Percentiles rank a stretch among this genome's conserved stretches.
These are phyloP conservation scores for Fraxinus floribunda DNA, from an alignment of 305 asterid genomes.

Conservation along the genomic window DNA sequence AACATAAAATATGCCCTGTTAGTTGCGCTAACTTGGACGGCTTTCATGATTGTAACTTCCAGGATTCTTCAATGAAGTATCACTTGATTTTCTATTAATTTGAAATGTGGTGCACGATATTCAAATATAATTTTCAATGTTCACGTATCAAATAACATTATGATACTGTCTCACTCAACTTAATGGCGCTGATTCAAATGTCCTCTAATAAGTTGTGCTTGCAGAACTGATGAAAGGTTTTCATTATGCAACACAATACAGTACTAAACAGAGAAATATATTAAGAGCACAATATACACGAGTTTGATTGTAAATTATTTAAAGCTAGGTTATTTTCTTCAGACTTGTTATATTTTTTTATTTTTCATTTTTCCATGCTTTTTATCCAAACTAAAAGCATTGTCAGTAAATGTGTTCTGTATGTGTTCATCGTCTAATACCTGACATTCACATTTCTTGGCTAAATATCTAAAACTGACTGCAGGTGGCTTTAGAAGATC, in stretches of 20 bases:
- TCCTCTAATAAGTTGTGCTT: not conserved
- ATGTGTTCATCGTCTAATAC: not conserved
- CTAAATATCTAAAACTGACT: conserved; percentile 18
- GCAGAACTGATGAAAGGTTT: not conserved
- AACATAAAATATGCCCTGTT: not conserved
- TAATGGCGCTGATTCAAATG: not conserved
- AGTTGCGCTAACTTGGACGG: not conserved
- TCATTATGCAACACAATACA: not conserved
- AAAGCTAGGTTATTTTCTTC: not conserved
- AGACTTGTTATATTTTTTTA: not conserved
- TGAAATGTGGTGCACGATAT: not conserved
- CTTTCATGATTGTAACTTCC: not conserved
- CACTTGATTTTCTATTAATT: not conserved
- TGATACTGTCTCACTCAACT: not conserved
- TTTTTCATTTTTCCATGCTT: not conserved
- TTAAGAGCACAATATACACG: not conserved
- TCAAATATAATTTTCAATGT: not conserved
- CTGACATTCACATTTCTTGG: not conserved
- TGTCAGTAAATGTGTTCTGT: not conserved
- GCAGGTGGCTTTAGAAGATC: conserved; percentile 90
- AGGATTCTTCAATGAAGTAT: not conserved
- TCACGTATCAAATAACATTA: not conserved
- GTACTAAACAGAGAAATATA: not conserved
- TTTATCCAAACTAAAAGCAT: not conserved
- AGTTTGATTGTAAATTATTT: not conserved